A percentile compares a stretch with the other conserved stretches of the same genome.
phyloP scores from a whole-genome alignment of 768 basidiomycete species.

The Tricholoma matsutake region DNA sequence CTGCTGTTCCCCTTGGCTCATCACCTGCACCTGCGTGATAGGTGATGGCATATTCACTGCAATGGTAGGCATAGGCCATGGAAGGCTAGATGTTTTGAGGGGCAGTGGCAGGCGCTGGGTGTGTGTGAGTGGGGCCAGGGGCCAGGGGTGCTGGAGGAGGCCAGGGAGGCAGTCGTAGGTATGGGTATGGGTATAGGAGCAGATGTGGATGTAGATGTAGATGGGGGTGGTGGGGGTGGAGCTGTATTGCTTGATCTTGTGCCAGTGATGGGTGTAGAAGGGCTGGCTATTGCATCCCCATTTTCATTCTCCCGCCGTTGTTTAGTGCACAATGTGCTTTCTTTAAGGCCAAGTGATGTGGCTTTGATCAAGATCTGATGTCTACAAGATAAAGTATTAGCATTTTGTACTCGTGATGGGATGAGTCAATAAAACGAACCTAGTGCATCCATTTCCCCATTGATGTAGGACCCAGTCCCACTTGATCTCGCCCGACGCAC shows the following conservation, averaged over 20 bases:
- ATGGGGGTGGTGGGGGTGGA: slow-evolving; percentile 17
- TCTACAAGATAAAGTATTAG: no score
- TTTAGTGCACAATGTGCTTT: slow-evolving; percentile 54
- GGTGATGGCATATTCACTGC: slow-evolving; percentile 58
- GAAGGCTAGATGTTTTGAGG: slow-evolving; percentile 31
- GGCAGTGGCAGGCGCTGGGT: slow-evolving; percentile 30
- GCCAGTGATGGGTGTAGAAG: slow-evolving; percentile 34
- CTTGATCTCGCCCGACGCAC: slow-evolving; percentile 57
- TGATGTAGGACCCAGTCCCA: slow-evolving; percentile 78
- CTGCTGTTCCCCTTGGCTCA: slow-evolving; percentile 38
- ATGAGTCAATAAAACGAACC: slow-evolving; percentile 40
- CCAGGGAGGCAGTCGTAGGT: slow-evolving; percentile 25
- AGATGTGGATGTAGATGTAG: slow-evolving; percentile 21
- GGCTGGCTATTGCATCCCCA: slow-evolving; percentile 29
- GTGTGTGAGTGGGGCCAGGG: slow-evolving; percentile 51
- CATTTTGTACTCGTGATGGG: no score
- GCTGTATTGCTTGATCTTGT: slow-evolving; percentile 21
- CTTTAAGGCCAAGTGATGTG: slow-evolving; percentile 71
- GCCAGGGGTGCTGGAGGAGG: slow-evolving; percentile 41
- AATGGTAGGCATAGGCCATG: slow-evolving; percentile 75
- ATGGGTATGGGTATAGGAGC: slow-evolving; percentile 31
- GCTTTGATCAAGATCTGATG: slow-evolving; percentile 85
- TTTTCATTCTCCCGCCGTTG: slow-evolving; percentile 40
- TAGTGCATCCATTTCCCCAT: slow-evolving; percentile 72
- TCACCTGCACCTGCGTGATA: slow-evolving; percentile 44